phyloP scores from a whole-genome alignment of 2,329 filamentous ascomycete species.

The Ceratocystis cubensis region DNA sequence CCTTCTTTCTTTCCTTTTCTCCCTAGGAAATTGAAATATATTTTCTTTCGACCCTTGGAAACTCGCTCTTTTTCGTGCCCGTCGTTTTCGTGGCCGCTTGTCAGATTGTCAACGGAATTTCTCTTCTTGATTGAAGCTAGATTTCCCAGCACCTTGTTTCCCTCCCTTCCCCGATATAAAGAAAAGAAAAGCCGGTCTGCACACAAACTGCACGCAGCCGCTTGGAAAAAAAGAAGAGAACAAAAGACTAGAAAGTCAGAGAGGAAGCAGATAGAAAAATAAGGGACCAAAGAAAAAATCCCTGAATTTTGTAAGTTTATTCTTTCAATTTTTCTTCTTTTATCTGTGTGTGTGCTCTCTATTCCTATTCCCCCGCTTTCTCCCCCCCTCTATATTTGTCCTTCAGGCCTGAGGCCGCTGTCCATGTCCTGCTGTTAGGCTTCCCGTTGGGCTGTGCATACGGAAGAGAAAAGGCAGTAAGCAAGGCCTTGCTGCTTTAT shows the following conservation, averaged over 20 bases:
- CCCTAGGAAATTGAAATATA: neutral
- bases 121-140: slow-evolving; percentile 17
- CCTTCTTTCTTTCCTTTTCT: slow-evolving; percentile 11
- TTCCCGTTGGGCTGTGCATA: neutral
- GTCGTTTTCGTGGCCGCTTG: too few relatives aligned
- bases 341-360: neutral
- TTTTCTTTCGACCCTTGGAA: slow-evolving; percentile 5
- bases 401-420: neutral
- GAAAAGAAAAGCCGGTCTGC: neutral
- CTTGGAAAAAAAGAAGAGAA: neutral
- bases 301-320: slow-evolving; percentile 4
- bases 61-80: too few relatives aligned
- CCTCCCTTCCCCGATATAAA: neutral
- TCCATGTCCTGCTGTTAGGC: neutral
- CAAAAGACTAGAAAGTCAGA: too few relatives aligned
- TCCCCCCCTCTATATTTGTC: neutral
- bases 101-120: slow-evolving; percentile 7
- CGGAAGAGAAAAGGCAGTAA: neutral
- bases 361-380: too few relatives aligned
- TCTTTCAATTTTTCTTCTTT: neutral
- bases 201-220: neutral
- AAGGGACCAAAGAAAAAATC: neutral
- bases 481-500: slow-evolving; percentile 6
- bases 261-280: neutral
- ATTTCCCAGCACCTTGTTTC: neutral